phyloP scores from a whole-genome alignment of 2,329 filamentous ascomycete genomes.

The Phoma sp. region DNA sequence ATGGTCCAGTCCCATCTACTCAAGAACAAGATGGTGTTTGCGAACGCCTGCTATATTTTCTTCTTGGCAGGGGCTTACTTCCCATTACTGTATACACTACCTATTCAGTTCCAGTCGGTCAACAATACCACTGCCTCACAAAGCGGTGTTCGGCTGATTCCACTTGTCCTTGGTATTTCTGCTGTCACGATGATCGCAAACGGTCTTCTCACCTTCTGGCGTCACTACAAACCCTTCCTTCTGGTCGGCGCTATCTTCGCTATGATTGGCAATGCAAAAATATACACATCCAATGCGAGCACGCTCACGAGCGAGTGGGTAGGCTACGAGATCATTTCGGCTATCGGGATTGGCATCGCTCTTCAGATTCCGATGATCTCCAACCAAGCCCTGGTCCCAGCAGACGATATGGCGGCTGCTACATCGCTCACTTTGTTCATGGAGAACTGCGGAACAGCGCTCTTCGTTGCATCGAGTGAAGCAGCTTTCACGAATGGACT shows the following conservation, averaged over 20 bases:
- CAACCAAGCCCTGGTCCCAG: constrained; percentile 46
- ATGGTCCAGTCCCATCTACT: constrained; percentile 36
- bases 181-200: constrained; percentile 38
- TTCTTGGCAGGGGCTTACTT: constrained; percentile 38
- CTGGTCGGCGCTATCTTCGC: constrained; percentile 36
- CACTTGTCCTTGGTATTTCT: constrained; percentile 35
- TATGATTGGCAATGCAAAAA: constrained; percentile 25
- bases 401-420: constrained; percentile 48
- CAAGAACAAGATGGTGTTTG: constrained; percentile 23
- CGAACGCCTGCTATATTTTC: constrained; percentile 31
- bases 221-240: constrained; percentile 54
- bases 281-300: constrained; percentile 47
- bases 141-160: constrained; percentile 37
- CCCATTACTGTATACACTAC: constrained; percentile 36
- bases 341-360: constrained; percentile 52
- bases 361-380: constrained; percentile 53
- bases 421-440: constrained; percentile 52
- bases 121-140: constrained; percentile 32
- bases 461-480: constrained; percentile 53
- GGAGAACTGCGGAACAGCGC: constrained; percentile 52
- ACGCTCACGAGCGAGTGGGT: constrained; percentile 53
- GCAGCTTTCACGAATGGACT: constrained; percentile 52
- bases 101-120: constrained; percentile 40
- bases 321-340: constrained; percentile 56
- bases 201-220: constrained; percentile 34